A percentile compares a stretch with the other conserved stretches of the same genome.
Conservation (phyloP, 345 rosid genomes). For the Populus euphratica region DNA sequence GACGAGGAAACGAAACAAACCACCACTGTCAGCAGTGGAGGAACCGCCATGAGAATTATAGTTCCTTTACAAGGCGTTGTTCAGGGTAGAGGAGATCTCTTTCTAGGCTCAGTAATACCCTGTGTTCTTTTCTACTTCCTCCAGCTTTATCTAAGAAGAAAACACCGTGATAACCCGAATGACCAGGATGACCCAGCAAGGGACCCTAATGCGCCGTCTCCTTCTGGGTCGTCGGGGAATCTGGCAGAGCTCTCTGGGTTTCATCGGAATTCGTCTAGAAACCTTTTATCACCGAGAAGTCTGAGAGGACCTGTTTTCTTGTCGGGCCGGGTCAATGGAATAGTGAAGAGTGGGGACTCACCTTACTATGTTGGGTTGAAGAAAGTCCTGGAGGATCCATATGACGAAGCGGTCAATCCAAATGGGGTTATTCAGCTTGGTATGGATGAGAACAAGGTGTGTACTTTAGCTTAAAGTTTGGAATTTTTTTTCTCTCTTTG, state of each 20-base stretch:
- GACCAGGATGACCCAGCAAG: slow-evolving; percentile 35
- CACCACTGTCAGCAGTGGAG: slow-evolving; percentile 25
- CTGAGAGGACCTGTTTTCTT: slow-evolving; percentile 52
- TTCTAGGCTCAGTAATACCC: slow-evolving; percentile 88
- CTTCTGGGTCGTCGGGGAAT: slow-evolving; percentile 48
- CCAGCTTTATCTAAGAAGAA: slow-evolving; percentile 69
- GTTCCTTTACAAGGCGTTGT: slow-evolving; percentile 92
- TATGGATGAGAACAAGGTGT: slow-evolving; percentile 58
- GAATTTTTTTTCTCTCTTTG: neutral
- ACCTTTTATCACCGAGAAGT: slow-evolving; percentile 62
- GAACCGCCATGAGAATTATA: slow-evolving; percentile 85
- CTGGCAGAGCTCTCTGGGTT: slow-evolving; percentile 54
- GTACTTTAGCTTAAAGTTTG: slow-evolving; percentile 1
- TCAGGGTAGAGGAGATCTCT: slow-evolving; percentile 88
- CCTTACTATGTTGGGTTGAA: slow-evolving; percentile 49
- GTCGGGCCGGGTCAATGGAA: slow-evolving; percentile 49
- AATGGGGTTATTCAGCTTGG: slow-evolving; percentile 79
- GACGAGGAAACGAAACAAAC: slow-evolving; percentile 31
- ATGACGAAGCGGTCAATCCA: slow-evolving; percentile 59
- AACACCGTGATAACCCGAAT: slow-evolving; percentile 29
- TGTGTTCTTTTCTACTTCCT: slow-evolving; percentile 90
- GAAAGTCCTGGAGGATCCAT: slow-evolving; percentile 63
- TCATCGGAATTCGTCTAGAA: slow-evolving; percentile 58
- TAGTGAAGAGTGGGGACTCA: slow-evolving; percentile 52
- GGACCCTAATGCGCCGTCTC: slow-evolving; percentile 28